These are phyloP conservation scores for Fraxinus albicans DNA, from an alignment of 305 asterid species.

Conservation along the genomic window DNA sequence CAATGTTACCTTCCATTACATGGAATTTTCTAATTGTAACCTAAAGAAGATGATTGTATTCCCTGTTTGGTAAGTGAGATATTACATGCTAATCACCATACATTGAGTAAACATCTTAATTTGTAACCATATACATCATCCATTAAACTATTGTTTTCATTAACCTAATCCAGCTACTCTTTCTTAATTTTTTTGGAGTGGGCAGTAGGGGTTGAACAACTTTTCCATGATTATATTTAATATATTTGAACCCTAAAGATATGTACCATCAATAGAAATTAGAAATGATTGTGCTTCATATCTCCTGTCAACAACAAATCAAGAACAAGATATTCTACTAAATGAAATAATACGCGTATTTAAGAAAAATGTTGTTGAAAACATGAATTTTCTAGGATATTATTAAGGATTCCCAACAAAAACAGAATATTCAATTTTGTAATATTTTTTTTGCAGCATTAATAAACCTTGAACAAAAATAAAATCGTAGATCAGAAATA, in stretches of 20 bases:
- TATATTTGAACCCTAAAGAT: neutral
- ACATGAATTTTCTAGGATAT: neutral
- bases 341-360: neutral
- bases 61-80: slow-evolving; percentile 17
- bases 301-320: neutral
- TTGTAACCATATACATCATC: slow-evolving; percentile 17
- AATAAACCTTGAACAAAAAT: neutral
- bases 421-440: neutral
- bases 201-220: neutral
- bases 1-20: neutral
- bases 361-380: neutral
- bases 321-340: neutral
- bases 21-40: neutral
- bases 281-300: neutral
- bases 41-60: slow-evolving; percentile 3
- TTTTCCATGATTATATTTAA: neutral
- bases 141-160: slow-evolving; percentile 38
- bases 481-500: neutral
- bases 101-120: slow-evolving; percentile 9
- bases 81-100: slow-evolving; percentile 26
- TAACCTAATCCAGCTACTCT: slow-evolving; percentile 48
- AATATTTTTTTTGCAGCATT: neutral
- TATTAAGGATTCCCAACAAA: neutral
- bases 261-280: neutral
- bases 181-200: neutral